Base-by-base conservation (phyloP, 768 basidiomycete species). In the Podaxis pistillaris region DNA sequence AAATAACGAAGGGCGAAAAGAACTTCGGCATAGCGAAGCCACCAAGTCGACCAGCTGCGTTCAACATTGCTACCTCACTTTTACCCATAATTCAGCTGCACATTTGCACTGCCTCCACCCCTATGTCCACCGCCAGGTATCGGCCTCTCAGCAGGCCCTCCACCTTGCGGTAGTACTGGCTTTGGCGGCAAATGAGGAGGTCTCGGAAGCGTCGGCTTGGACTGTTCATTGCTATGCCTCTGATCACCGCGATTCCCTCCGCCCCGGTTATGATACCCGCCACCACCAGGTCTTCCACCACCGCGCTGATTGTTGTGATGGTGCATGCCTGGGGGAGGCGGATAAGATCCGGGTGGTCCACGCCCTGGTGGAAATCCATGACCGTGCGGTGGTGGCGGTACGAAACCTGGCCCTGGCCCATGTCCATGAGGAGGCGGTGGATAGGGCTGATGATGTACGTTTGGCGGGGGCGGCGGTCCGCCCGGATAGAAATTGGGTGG, bases 401-500 rank as follows among this genome's bases (percentile, higher is more conserved):
- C 30, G 50, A 69, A 9, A 69, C 68, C 22, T 64, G 74, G 19
- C 68, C 76, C 61, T 54, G 70, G 60, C 12, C 33, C 41, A 19
- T 56, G 53, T 7, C 41, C 46, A 5, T 62, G 61, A 3, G 52
- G 60, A 22, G 55, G 61, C 4, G 56, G 58, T 6, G 49, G 40
- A 13, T 47, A 53, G 30, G 44, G 50, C 12, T 58, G 59, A 11
- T 53, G 56, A 36, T 58, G 56, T 26, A 40, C n/a, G 15, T 51
- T 56, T 46, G 58, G 56, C n/a, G 61, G 61, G 26, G 53, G 53
- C 15, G 44, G 17, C 19, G 33, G 9, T 47, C 50, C 26, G 17
- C 50, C 50, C 4, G 72, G 75, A 70, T 72, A 76, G 55, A 66
- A 67, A 62, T 67, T 76, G 60, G 68, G 73, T 15, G 74, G 76